phyloP scores from a whole-genome alignment of 1,139 yeast species.

The Sugiyamaella pinicola region DNA sequence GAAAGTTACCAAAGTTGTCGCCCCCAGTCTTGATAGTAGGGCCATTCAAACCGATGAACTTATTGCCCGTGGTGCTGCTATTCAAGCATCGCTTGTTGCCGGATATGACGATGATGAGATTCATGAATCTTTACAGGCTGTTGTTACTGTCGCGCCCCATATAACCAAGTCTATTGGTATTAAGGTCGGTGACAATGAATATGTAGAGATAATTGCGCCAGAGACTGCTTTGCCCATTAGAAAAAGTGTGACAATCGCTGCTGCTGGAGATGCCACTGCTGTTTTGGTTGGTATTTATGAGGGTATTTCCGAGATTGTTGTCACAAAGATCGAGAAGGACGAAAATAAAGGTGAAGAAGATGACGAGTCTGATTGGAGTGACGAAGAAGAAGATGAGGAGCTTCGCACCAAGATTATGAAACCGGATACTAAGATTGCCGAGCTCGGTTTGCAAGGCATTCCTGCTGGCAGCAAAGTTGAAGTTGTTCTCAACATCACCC shows the following conservation, averaged over 20 bases:
- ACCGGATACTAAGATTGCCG: constrained; percentile 77
- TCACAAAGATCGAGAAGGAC: constrained; percentile 71
- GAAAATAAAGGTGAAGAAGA: constrained; percentile 56
- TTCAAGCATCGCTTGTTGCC: constrained; percentile 89
- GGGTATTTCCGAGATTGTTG: constrained; percentile 79
- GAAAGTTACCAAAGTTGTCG: constrained; percentile 70
- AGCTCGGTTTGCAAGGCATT: constrained; percentile 73
- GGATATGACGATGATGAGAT: constrained; percentile 85
- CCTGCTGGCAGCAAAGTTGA: constrained; percentile 71
- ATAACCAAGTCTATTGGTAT: constrained; percentile 83
- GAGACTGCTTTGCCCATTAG: constrained; percentile 94
- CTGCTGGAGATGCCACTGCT: constrained; percentile 53
- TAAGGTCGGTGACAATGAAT: constrained; percentile 53
- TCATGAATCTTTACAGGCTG: constrained; percentile 79
- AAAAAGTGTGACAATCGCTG: constrained; percentile 66
- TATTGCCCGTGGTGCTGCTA: constrained; percentile 92
- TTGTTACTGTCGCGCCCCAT: constrained; percentile 88
- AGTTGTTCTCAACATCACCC: constrained; percentile 79
- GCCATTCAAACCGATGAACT: constrained; percentile 89
- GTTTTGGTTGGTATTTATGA: constrained; percentile 76
- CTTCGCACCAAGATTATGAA: constrained; percentile 70
- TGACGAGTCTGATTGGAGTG: constrained; percentile 59
- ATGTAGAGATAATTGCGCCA: constrained; percentile 71
- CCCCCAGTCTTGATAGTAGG: constrained; percentile 76
- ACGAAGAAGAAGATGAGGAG: constrained; percentile 74